phyloP scores from a whole-genome alignment of 2,329 filamentous ascomycete genomes.

The Leptographium radiaticola region DNA sequence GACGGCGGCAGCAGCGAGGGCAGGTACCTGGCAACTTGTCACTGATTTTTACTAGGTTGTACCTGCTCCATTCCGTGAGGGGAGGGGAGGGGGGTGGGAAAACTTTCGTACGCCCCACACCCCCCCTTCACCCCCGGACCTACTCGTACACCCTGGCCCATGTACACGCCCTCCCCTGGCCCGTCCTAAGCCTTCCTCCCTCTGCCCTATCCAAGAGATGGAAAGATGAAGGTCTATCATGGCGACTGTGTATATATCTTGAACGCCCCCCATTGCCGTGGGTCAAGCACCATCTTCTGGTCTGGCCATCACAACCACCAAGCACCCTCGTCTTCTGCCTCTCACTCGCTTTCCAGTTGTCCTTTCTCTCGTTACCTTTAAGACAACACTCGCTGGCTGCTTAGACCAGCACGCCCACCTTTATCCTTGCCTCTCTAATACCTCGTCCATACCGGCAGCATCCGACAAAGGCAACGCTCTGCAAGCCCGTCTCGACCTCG shows the following conservation, averaged over 20 bases:
- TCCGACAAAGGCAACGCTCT: no score
- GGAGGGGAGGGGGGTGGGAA: neutral
- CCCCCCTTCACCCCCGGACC: neutral
- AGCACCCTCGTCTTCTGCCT: neutral
- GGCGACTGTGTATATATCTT: slow-evolving; percentile 9
- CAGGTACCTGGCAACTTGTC: neutral
- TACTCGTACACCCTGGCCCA: neutral
- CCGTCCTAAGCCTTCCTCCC: slow-evolving; percentile 8
- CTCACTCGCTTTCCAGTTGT: neutral
- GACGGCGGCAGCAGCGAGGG: neutral
- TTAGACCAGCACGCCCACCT: no score
- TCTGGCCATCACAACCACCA: neutral
- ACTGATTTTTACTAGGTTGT: neutral
- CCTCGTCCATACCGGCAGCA: no score
- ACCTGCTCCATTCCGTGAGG: neutral
- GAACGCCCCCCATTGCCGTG: slow-evolving; percentile 2
- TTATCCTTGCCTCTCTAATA: no score
- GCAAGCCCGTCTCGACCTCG: no score
- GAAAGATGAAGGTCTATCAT: neutral
- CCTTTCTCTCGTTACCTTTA: neutral
- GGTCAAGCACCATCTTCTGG: neutral
- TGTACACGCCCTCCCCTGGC: neutral
- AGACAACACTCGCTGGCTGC: no score
- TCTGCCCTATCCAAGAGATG: slow-evolving; percentile 7
- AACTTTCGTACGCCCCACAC: neutral